A percentile compares a stretch with the other conserved stretches of the same genome.
Conservation (phyloP, 176 grass and related monocot species). For the Ampelocalamus luodianensis region DNA sequence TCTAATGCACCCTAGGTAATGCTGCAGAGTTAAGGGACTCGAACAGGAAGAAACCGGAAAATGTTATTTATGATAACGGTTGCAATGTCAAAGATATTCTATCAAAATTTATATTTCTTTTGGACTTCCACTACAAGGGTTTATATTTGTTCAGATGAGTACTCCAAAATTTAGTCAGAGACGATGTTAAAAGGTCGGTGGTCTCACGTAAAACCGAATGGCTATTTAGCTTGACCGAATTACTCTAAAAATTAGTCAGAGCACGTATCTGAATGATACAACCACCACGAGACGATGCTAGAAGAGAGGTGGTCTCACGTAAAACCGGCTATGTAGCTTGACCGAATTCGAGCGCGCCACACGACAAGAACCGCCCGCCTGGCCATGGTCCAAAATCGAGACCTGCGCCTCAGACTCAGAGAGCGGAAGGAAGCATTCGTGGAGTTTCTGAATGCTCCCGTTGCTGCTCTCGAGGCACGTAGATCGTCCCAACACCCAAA, state of each 20-base stretch:
- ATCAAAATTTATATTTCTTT: no score
- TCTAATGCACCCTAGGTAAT: no score
- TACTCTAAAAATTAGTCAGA: no score
- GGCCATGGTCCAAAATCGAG: conserved; percentile 45
- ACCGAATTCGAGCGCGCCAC: not conserved
- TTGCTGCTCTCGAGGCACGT: conserved; percentile 50
- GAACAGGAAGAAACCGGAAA: no score
- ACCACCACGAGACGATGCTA: not conserved
- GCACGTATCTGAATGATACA: not conserved
- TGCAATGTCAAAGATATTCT: no score
- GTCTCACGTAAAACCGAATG: not conserved
- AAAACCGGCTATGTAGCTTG: conserved; percentile 1
- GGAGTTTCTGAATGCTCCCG: conserved; percentile 47
- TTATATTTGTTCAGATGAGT: no score
- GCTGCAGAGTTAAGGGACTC: no score
- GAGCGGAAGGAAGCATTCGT: not conserved
- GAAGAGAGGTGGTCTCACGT: not conserved
- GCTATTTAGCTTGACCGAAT: no score
- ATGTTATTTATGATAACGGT: no score
- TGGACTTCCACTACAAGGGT: no score
- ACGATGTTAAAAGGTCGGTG: not conserved
- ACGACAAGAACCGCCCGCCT: conserved; percentile 45
- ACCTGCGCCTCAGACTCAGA: not conserved
- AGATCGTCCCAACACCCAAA: conserved; percentile 36
- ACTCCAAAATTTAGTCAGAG: no score